Base-by-base conservation (phyloP, 495 filamentous ascomycete genomes). In the Aspergillus nidulans region DNA sequence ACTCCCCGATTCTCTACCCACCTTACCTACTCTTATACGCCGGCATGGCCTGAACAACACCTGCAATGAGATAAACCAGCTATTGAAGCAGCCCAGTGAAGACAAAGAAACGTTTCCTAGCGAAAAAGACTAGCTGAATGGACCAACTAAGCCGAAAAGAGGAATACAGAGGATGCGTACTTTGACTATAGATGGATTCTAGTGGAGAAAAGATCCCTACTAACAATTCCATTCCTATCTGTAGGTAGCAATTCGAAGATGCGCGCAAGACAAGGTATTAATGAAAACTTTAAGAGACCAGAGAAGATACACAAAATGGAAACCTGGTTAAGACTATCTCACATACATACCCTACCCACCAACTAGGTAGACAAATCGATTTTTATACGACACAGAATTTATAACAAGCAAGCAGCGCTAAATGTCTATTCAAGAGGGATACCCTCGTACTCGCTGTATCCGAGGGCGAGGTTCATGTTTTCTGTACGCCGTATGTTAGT, bases 381-480 rank as follows among this genome's bases (percentile, higher is more conserved):
- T 56, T 45, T 55, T 55, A 63, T 57, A 61, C 21, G 53, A 40
- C 55, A 50, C 49, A 53, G 18, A 24, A 41, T 53, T 30, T 48
- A 40, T 56, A 32, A 41, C 45, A 26, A 23, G 30, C 30, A 34
- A 34, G 30, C 30, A 34, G 52, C 36, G 43, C 34, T 57, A 52
- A 30, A 49, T 19, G 58, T 71, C 63, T 76, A 83, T 64, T 84
- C 77, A 52, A 85, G 69, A 49, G 92, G 91, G 61, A 96, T 95
- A 36, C 92, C 92, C 69, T 95, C 87, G 70, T 90, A 96, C 74
- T 96, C 91, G 25, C 81, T 85, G 74, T 95, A 97, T 44, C 94
- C 92, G 26, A 96, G 82, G 54, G 92, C 88, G 50, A 98, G 78
- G 75, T 97, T 97, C 90, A 97, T 95, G 71, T 97, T 97, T 79